Percentiles rank a stretch among this genome's conserved stretches.
Evolutionary conservation across 331 rosid species (phyloP).

Genomic region (Quercus phellos): DNA sequence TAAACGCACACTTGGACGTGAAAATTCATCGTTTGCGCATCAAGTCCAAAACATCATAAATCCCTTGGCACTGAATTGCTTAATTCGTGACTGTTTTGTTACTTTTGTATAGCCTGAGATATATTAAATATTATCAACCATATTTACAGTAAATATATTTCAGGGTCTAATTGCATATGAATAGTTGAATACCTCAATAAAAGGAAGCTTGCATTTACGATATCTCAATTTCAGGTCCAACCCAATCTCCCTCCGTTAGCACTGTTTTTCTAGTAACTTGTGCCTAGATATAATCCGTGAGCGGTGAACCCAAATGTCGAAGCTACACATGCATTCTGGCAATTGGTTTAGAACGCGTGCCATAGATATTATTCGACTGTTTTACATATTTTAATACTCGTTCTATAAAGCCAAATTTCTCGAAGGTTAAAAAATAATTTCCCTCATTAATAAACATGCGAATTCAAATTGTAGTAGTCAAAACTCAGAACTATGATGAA

Average conservation of each 20-base stretch:
- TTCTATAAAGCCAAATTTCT: conserved; percentile 30
- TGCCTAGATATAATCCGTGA: conserved; percentile 10
- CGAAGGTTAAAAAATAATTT: conserved; percentile 5
- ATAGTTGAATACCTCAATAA: neutral
- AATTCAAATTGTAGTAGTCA: neutral
- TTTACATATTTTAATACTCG: neutral
- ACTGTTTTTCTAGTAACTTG: conserved; percentile 40
- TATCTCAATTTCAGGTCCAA: neutral
- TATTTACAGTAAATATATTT: neutral
- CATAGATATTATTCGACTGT: neutral
- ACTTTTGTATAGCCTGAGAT: neutral
- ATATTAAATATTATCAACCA: neutral
- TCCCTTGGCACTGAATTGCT: no score
- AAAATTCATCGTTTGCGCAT: neutral
- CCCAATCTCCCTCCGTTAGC: conserved; percentile 13
- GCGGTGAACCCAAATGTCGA: conserved; percentile 32
- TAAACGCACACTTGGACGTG: neutral
- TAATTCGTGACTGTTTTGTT: no score
- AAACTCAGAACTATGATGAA: neutral
- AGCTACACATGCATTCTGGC: conserved; percentile 7
- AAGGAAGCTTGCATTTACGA: neutral
- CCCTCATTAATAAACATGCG: neutral
- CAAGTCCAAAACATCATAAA: neutral
- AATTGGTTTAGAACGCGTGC: conserved; percentile 1
- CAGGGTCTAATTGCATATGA: neutral